phyloP scores from a whole-genome alignment of 768 basidiomycete genomes.

The Tricholoma sp. region DNA sequence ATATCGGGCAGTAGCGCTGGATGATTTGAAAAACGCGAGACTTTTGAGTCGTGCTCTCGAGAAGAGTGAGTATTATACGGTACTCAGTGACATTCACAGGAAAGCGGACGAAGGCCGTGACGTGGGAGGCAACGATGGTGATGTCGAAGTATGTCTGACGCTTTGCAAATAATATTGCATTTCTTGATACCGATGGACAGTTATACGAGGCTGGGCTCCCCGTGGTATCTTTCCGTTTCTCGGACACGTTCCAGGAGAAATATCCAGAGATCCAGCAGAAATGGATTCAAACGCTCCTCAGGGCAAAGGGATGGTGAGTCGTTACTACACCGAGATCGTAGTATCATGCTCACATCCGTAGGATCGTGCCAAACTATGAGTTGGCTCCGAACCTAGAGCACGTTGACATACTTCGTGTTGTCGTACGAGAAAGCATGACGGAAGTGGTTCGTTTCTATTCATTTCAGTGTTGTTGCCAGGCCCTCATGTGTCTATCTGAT shows the following conservation, averaged over 20 bases:
- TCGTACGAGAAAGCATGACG: conserved; percentile 56
- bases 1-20: conserved; percentile 42
- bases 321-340: background rate
- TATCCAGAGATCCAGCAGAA: conserved; percentile 56
- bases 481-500: conserved; percentile 31
- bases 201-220: conserved; percentile 56
- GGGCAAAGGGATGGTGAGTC: conserved; percentile 51
- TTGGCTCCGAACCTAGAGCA: conserved; percentile 48
- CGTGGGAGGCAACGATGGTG: conserved; percentile 41
- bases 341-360: conserved; percentile 6
- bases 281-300: conserved; percentile 50
- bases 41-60: conserved; percentile 60
- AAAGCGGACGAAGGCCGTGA: conserved; percentile 24
- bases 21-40: conserved; percentile 58
- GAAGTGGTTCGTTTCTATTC: conserved; percentile 36
- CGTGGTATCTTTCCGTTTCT: conserved; percentile 63
- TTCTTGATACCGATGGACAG: conserved; percentile 20
- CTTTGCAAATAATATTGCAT: conserved; percentile 8
- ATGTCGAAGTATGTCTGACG: conserved; percentile 45
- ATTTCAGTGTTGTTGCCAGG: conserved; percentile 46
- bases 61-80: conserved; percentile 44
- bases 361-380: conserved; percentile 51
- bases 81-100: conserved; percentile 53
- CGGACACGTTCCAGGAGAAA: conserved; percentile 47
- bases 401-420: conserved; percentile 59